These are phyloP conservation scores for Sporothrix sp. DNA, from an alignment of 2,329 filamentous ascomycete genomes.

Conservation along the genomic window DNA sequence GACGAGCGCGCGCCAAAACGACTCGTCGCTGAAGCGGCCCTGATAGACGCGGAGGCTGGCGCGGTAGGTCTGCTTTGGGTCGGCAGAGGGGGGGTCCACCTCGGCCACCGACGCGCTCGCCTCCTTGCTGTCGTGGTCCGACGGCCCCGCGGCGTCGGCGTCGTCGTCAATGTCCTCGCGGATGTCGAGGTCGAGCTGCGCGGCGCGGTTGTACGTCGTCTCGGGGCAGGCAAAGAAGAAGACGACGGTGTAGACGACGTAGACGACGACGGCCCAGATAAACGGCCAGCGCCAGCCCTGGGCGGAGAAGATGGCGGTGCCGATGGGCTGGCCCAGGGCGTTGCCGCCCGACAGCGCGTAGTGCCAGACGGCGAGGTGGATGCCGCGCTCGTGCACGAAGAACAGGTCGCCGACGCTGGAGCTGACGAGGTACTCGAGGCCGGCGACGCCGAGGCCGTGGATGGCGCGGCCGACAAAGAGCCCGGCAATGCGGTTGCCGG, in stretches of 20 bases:
- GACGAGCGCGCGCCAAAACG: slow-evolving; percentile 14
- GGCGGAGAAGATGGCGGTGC: not conserved
- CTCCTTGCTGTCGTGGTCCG: slow-evolving; percentile 7
- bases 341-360: slow-evolving; percentile 7
- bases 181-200: slow-evolving; percentile 2
- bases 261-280: slow-evolving; percentile 23
- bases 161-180: slow-evolving; percentile 7
- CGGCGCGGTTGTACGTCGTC: slow-evolving; percentile 26
- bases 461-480: slow-evolving; percentile 19
- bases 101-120: not conserved
- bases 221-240: slow-evolving; percentile 34
- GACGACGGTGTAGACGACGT: slow-evolving; percentile 26
- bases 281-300: slow-evolving; percentile 6
- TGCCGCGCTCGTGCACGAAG: slow-evolving; percentile 43
- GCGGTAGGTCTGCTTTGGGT: slow-evolving; percentile 15
- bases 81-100: not conserved
- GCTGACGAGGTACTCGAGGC: slow-evolving; percentile 28
- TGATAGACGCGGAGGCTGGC: slow-evolving; percentile 19
- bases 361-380: slow-evolving; percentile 23
- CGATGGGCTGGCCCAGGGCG: slow-evolving; percentile 4
- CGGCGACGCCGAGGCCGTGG: slow-evolving; percentile 22
- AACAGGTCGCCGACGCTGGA: slow-evolving; percentile 45
- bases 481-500: slow-evolving; percentile 17
- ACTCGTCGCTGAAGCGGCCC: slow-evolving; percentile 17
- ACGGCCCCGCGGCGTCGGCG: no score